Percentiles rank a stretch among this genome's conserved stretches.
These are phyloP conservation scores for Solanum aculeatissimum DNA, from an alignment of 305 asterid genomes.

Conservation along the genomic window DNA sequence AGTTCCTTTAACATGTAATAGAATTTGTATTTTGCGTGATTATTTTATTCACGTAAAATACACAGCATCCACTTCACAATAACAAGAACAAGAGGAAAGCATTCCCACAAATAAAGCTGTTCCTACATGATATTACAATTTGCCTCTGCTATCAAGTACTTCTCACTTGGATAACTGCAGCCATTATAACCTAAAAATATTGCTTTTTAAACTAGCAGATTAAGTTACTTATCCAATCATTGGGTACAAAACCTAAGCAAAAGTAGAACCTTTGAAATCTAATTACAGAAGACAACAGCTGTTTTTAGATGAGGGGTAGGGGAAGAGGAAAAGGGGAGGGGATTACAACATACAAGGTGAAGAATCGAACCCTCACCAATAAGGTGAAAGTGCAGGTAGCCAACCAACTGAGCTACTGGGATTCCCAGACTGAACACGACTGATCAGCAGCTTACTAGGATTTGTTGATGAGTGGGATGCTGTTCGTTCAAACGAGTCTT, in stretches of 20 bases:
- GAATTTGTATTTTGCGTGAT: background rate
- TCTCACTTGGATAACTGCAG: conserved; percentile 27
- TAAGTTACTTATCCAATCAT: background rate
- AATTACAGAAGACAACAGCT: too few relatives aligned
- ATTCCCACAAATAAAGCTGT: background rate
- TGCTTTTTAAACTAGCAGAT: too few relatives aligned
- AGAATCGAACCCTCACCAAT: background rate
- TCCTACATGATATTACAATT: background rate
- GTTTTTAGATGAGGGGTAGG: background rate
- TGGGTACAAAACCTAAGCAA: background rate
- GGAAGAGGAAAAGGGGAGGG: background rate
- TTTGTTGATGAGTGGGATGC: conserved; percentile 40
- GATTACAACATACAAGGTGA: background rate
- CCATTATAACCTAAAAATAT: conserved; percentile 19
- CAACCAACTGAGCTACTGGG: background rate
- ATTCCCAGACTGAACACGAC: background rate
- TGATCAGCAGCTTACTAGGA: conserved; percentile 33
- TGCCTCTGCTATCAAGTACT: conserved; percentile 9
- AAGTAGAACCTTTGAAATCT: background rate
- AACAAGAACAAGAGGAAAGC: background rate
- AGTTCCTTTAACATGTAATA: background rate
- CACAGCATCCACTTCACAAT: conserved; percentile 7
- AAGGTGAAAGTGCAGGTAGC: background rate
- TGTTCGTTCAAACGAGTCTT: conserved; percentile 24
- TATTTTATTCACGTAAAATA: background rate